Evolutionary conservation across 2,329 filamentous ascomycete species (phyloP), one percentile per base, ranked within the genome.

Genomic region (Coleophoma crateriformis): DNA sequence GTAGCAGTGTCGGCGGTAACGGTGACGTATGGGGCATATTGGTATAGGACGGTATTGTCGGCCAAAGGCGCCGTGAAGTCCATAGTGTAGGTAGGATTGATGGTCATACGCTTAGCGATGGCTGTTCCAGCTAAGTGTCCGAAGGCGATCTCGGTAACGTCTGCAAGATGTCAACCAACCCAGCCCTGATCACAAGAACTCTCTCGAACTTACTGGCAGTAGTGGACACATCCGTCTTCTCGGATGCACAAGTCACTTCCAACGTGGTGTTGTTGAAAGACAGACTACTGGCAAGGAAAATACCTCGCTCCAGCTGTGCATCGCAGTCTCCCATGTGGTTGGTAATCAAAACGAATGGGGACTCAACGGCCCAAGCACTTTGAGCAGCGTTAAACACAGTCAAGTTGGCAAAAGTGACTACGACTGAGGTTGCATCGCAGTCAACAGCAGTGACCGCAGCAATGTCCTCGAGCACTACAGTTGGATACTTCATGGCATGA

Each of bases 271-370:
- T 54, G 39, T 69, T 53, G 27, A 60, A 61, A 4, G 47, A 50
- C 4, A 73, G 51, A 32, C 54, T 53, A 33, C 54, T 58, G 20
- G 65, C 64, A 7, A 67, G 47, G 55, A 71, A 71, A 54, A 71
- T 67, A 15, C 68, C 66, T 33, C 70, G 65, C 58, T 72, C 68
- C 19, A 66, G 58, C 48, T 67, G 61, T n/a, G 56, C 54, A 49
- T 72, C 68, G 50, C 71, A 73, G 50, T 69, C 62, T 32, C 68
- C 69, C 17, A 67, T 48, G 56, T 72, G 66, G 58, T 71, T 73
- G 13, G 71, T 73, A 52, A 74, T 64, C 45, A 74, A 54, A 38
- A 71, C 59, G 35, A 73, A 54, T 7, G 49, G 45, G 1, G 48
- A 50, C 12, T 58, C 41, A 7, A 41, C 46, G n/a, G 51, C 41